Evolutionary conservation across 495 filamentous ascomycete species (phyloP), one percentile per base, ranked within the genome.

Genomic region (Emericellopsis terricola): DNA sequence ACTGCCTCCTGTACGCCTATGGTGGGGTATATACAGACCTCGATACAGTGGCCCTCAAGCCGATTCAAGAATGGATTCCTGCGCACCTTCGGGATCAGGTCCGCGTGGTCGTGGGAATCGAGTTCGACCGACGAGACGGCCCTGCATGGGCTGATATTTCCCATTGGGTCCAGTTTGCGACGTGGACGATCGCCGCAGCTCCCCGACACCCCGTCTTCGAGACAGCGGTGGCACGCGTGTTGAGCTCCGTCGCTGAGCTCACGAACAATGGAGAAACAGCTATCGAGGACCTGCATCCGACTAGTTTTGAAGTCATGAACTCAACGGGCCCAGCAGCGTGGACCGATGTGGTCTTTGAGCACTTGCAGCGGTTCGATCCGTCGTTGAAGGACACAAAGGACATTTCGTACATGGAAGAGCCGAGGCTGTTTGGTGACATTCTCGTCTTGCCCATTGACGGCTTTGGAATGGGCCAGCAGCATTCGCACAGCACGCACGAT

Each of bases 11-110:
- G 14, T 53, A 53, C 15, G 52, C 49, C 19, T 55, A 68, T 36
- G 68, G 66, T 5, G 66, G 65, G 4, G 40, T 65, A 19, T 72
- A 60, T 47, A 59, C 56, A 33, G 66, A 71, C 42, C 55, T 66
- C n/a, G 68, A 71, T 45, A 58, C 60, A 15, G 52, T 56, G 4
- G 64, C 57, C 30, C 55, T 64, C 19, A 50, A 48, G 34, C 43
- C 53, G 4, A 48, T 65, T 36, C 38, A 51, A 15, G 29, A 44
- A 1, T 71, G 65, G 62, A 46, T 71, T 3, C 64, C 67, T 3
- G 29, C 31, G 26, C 38, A 56, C 19, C 52, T 55, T 21, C 46
- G 51, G 14, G 36, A 49, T 19, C 32, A 46, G 14, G 50, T 42
- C 10, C 31, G 43, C 20, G 29, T 56, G n/a, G 40, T 58, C 2